Percentiles rank a stretch among this genome's conserved stretches.
Evolutionary conservation across 495 filamentous ascomycete species (phyloP).

Genomic region (Penicillium soppii): DNA sequence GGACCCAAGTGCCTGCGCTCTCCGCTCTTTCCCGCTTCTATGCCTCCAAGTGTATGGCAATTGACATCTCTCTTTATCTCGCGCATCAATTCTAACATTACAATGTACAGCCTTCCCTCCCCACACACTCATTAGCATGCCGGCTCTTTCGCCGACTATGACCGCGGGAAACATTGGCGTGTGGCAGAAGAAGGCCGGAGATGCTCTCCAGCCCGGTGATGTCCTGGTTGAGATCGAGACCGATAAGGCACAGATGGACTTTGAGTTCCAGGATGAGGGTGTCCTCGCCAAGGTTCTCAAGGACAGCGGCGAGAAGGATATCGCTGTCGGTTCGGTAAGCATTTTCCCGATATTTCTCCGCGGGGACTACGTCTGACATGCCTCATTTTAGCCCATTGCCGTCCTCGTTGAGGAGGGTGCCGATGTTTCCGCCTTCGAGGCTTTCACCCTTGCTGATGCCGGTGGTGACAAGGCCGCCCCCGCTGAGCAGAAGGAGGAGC

Average conservation of each 20-base stretch:
- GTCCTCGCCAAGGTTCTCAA: constrained; percentile 93
- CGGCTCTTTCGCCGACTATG: constrained; percentile 97
- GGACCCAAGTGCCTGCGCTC: constrained; percentile 52
- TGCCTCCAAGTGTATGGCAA: constrained; percentile 70
- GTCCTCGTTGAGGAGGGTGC: constrained; percentile 88
- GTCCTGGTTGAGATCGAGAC: constrained; percentile 99
- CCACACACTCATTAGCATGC: constrained; percentile 96
- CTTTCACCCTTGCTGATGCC: constrained; percentile 85
- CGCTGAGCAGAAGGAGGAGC: constrained; percentile 63
- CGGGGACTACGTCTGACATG: constrained; percentile 10
- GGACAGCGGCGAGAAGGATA: constrained; percentile 90
- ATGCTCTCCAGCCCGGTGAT: constrained; percentile 84
- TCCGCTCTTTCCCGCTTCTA: constrained; percentile 69
- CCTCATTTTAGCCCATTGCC: constrained; percentile 75
- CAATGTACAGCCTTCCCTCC: constrained; percentile 71
- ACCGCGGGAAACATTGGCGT: constrained; percentile 91
- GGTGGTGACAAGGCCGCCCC: constrained; percentile 74
- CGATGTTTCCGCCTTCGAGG: constrained; percentile 83
- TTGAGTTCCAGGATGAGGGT: constrained; percentile 99
- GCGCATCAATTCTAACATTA: constrained; percentile 21
- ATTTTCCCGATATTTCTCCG: constrained; percentile 27
- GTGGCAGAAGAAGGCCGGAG: constrained; percentile 97
- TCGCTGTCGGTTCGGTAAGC: constrained; percentile 90
- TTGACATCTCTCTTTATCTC: constrained; percentile 7
- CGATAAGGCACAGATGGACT: constrained; percentile 99